Percentiles rank a stretch among this genome's conserved stretches.
These are phyloP conservation scores for Podospora australis DNA, from an alignment of 495 filamentous ascomycete genomes.

Conservation along the genomic window DNA sequence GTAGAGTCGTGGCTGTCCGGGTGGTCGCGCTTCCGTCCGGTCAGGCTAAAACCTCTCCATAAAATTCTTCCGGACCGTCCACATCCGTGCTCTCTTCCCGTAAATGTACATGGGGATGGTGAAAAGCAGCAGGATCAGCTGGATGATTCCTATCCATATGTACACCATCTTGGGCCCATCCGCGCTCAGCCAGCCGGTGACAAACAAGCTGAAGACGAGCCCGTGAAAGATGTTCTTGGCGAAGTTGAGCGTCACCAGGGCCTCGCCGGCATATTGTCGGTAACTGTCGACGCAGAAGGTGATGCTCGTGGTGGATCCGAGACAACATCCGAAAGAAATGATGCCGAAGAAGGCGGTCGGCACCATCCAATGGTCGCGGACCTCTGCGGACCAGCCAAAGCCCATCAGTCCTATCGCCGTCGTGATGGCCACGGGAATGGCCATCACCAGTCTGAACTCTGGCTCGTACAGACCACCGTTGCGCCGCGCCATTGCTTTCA, in stretches of 20 bases:
- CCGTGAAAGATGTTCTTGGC: constrained; percentile 92
- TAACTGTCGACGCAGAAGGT: constrained; percentile 94
- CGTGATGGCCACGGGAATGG: constrained; percentile 66
- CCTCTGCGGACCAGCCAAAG: constrained; percentile 81
- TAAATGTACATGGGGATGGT: constrained; percentile 95
- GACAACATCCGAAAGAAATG: constrained; percentile 87
- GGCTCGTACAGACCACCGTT: constrained; percentile 95
- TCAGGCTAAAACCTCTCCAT: constrained; percentile 73
- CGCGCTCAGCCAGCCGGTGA: constrained; percentile 72
- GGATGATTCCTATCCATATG: constrained; percentile 77
- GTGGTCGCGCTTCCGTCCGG: background rate
- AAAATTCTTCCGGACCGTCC: constrained; percentile 81
- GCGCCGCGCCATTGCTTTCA: constrained; percentile 67
- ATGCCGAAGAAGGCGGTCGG: constrained; percentile 90
- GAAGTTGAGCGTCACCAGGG: constrained; percentile 90
- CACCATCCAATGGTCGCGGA: constrained; percentile 76
- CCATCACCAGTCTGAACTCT: constrained; percentile 93
- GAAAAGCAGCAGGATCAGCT: constrained; percentile 64
- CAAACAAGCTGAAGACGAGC: constrained; percentile 83
- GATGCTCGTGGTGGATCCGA: constrained; percentile 90
- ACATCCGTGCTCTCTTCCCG: constrained; percentile 92
- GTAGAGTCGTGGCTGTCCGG: background rate
- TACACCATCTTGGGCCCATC: constrained; percentile 76
- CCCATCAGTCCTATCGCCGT: constrained; percentile 87
- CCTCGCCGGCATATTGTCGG: constrained; percentile 89